Evolutionary conservation across 768 basidiomycete genomes (phyloP), one percentile per base, ranked within the genome.

Genomic region (Agrocybe pediades): DNA sequence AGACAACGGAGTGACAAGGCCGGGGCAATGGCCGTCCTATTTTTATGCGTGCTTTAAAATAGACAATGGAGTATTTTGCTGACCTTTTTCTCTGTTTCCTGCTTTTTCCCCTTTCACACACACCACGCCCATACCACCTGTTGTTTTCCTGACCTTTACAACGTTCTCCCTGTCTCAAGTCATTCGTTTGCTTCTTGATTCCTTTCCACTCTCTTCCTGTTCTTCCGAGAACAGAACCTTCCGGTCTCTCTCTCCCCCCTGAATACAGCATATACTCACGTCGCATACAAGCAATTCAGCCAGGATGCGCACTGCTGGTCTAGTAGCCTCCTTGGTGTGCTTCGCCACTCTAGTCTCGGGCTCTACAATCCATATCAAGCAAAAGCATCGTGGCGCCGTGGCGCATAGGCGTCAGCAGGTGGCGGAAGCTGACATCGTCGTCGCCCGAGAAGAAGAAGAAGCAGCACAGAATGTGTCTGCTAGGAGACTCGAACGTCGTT

Each of bases 401-500:
- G 15, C 23, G 39, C 50, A 45, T 23, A 49, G 19, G 29, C 41
- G 23, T 53, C 44, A 15, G 40, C 51, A 21, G 41, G 24, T 8
- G n/a, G n/a, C n/a, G n/a, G n/a, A n/a, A n/a, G n/a, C n/a, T n/a
- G n/a, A n/a, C n/a, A n/a, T n/a, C n/a, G n/a, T n/a, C n/a, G n/a
- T n/a, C n/a, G n/a, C n/a, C n/a, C n/a, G n/a, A n/a, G n/a, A n/a
- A 8, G 49, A 19, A 29, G 41, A 41, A 3, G 33, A 36, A n/a
- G 33, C 13, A 4, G 30, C 41, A 33, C 54, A 56, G 29, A 64
- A 64, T 41, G 26, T 63, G 30, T 61, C 59, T 24, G 43, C 53
- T 9, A 61, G 59, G 40, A 27, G 48, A 16, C 43, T 81, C 44
- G 71, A 74, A 40, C 77, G 72, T 59, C 77, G 80, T 9, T 79